Evolutionary conservation across 768 basidiomycete species (phyloP).

Genomic region (Termitomyces sp.): DNA sequence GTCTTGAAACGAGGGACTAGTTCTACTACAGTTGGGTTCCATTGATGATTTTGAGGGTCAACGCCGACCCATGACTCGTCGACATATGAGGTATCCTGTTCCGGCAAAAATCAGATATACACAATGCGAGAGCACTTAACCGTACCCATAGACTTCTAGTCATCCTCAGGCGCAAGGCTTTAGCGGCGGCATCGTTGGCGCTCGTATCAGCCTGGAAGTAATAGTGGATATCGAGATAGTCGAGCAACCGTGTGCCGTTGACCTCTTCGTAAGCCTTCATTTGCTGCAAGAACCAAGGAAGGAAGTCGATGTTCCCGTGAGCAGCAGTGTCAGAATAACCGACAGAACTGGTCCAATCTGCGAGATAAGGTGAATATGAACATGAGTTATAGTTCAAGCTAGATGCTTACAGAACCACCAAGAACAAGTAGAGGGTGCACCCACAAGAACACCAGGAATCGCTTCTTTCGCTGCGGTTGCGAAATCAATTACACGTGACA

Average conservation of each 20-base stretch:
- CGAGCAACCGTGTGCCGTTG: constrained; percentile 41
- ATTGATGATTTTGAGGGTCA: constrained; percentile 42
- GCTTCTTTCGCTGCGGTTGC: constrained; percentile 39
- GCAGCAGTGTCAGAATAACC: constrained; percentile 48
- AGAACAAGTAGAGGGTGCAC: constrained; percentile 44
- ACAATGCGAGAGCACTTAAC: neutral
- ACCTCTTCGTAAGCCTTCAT: constrained; percentile 37
- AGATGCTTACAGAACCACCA: constrained; percentile 43
- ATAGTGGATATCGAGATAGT: constrained; percentile 55
- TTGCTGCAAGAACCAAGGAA: constrained; percentile 52
- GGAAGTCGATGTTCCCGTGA: constrained; percentile 49
- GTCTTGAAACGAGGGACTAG: constrained; percentile 49
- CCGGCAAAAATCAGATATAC: neutral
- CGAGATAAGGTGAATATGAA: neutral
- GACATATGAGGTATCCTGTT: constrained; percentile 42
- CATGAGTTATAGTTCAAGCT: neutral
- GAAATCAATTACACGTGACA: constrained; percentile 39
- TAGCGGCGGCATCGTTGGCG: constrained; percentile 47
- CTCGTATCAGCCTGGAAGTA: constrained; percentile 52
- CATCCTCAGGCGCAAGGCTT: constrained; percentile 46
- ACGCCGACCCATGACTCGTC: constrained; percentile 54
- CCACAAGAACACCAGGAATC: constrained; percentile 40
- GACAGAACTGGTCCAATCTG: constrained; percentile 51
- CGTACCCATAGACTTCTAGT: constrained; percentile 50
- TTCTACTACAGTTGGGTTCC: constrained; percentile 37